Base-by-base conservation (phyloP, 768 basidiomycete genomes). In the Sutorius australiensis region DNA sequence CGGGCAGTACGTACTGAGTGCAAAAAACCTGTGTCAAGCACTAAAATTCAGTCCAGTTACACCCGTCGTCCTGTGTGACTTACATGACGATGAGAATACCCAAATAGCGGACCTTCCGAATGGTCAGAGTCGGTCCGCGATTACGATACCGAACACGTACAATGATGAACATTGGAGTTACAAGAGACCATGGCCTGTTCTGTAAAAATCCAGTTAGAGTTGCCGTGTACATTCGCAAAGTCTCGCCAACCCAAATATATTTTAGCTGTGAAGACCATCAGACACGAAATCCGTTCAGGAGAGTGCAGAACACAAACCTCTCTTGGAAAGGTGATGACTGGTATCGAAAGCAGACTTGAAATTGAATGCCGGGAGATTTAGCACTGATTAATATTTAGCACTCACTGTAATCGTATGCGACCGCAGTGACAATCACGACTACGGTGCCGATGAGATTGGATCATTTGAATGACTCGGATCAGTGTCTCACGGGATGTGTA, bases 231-330 rank as follows among this genome's bases (percentile, higher is more conserved):
- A 16, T 36, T 36, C 34, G 9, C n/a, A 7, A n/a, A 36, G 8
- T 3, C 17, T 36, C 17, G 21, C 63, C 27, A 21, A 64, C 63
- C 63, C 64, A 64, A 13, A 64, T 36, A 16, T n/a, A n/a, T 9
- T n/a, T 36, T 36, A 36, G 14, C 34, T 36, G 16, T n/a, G 8
- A n/a, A 36, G 8, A 16, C n/a, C 16, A 6, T 36, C 7, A n/a
- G 6, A 16, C 6, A 4, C 7, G n/a, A 36, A 7, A 7, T 36
- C 1, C 7, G 16, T 36, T 5, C 4, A 16, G 16, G 16, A 36
- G 7, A 36, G 16, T 11, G 1, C 16, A 32, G 19, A 11, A 44
- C 10, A 27, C 4, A 38, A 28, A 14, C 56, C 63, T 66, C 63
- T 11, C 43, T 47, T 3, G 54, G n/a, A 36, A 66, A 48, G 0